Conservation (phyloP, 164 flowering plant genomes). For the Umbellularia californica region DNA sequence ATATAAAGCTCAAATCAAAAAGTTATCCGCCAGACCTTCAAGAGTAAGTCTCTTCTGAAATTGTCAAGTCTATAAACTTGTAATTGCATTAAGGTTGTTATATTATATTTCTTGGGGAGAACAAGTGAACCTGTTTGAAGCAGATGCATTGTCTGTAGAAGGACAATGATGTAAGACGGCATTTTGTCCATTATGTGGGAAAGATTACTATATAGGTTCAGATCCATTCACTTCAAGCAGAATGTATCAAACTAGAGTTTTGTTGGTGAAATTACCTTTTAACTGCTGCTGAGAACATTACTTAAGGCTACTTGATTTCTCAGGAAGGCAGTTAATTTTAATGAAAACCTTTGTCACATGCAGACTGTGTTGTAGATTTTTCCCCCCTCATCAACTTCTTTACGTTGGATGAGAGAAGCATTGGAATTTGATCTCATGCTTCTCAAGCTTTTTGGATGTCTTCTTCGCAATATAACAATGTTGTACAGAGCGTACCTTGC, state of each 20-base stretch:
- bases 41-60: slow-evolving; percentile 52
- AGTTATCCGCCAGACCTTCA: slow-evolving; percentile 71
- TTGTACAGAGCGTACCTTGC: too few species aligned
- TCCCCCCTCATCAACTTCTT: too few species aligned
- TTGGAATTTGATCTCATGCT: too few species aligned
- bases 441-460: too few species aligned
- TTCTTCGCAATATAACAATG: too few species aligned
- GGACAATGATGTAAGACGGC: neutral
- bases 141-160: neutral
- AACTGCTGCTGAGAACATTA: neutral
- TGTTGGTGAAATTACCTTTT: neutral
- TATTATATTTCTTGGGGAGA: neutral
- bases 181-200: too few species aligned
- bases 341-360: too few species aligned
- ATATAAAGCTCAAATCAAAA: slow-evolving; percentile 58
- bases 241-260: too few species aligned
- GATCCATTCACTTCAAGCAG: too few species aligned
- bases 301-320: neutral
- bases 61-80: neutral
- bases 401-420: too few species aligned
- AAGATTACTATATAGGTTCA: too few species aligned
- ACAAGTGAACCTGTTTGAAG: neutral
- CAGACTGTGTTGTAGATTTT: too few species aligned
- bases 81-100: neutral
- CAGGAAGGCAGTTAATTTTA: neutral